Conservation (phyloP, 805 yeast species). For the Saccharomycopsis microspora region DNA sequence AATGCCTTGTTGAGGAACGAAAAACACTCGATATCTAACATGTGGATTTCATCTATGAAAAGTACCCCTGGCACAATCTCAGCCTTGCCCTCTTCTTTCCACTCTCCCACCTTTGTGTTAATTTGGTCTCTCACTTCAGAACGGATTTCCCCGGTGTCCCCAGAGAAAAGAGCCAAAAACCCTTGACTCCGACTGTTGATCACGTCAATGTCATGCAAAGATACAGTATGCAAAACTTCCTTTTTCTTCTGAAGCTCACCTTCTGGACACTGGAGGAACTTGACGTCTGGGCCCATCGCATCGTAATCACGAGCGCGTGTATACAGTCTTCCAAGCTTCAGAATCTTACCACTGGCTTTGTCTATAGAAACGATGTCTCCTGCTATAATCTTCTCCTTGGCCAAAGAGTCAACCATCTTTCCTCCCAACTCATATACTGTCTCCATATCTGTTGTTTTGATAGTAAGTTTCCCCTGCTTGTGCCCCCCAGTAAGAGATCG, state of each 20-base stretch:
- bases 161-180: constrained; percentile 86
- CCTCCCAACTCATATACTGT: constrained; percentile 92
- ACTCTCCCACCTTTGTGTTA: constrained; percentile 92
- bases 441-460: constrained; percentile 97
- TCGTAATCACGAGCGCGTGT: constrained; percentile 96
- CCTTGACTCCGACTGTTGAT: constrained; percentile 98
- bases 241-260: constrained; percentile 96
- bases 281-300: constrained; percentile 97
- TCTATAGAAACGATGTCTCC: constrained; percentile 96
- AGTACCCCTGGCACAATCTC: constrained; percentile 96
- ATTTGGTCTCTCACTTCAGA: constrained; percentile 94
- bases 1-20: constrained; percentile 92
- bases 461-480: constrained; percentile 94
- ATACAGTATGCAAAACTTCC: constrained; percentile 95
- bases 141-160: constrained; percentile 96
- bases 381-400: constrained; percentile 90
- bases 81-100: constrained; percentile 99
- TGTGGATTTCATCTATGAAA: constrained; percentile 96
- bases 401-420: constrained; percentile 88
- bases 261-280: constrained; percentile 96
- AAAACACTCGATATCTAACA: constrained; percentile 94
- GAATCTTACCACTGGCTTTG: constrained; percentile 88
- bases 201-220: constrained; percentile 94
- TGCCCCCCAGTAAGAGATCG: constrained; percentile 94
- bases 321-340: constrained; percentile 91